Base-by-base conservation (phyloP, 208 protist genomes). In the Wallacemonas sp. region DNA sequence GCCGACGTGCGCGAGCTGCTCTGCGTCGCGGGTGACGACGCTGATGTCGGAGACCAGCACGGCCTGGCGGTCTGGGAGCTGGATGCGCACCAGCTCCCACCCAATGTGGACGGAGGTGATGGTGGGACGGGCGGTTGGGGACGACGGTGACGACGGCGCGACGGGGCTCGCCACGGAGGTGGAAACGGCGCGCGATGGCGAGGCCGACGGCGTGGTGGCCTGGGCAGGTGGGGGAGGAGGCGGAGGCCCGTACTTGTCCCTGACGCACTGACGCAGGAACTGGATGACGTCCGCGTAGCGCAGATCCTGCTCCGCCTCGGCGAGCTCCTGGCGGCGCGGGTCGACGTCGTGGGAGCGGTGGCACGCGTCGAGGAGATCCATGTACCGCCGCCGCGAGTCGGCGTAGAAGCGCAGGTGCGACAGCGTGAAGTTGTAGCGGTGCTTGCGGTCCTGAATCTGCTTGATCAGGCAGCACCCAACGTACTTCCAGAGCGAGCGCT, bases 361-460 rank as follows among this genome's bases (percentile, higher is more conserved):
- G 58, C 83, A 90, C 29, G 78, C 73, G 61, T 92, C 76, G 19
- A 95, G 68, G 1, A 95, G 76, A 34, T 68, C 64, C 57, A 95
- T 26, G 78, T 95, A 95, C 27, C 75, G 79, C 17, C 67, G 58
- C 5, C 89, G 81, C 1, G 86, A 77, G 26, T 83, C 56, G 0
- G 77, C 60, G 47, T 81, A 95, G 69, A 91, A 91, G 56, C 79
- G 66, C 3, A 95, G 41, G 48, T 95, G 79, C 17, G 85, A 87
- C 0, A 72, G 66, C 58, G 85, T 95, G 72, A 81, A 85, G 75
- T 95, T 95, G 74, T 82, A 93, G 11, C 86, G 81, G 56, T 76
- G 67, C 26, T 69, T 62, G 56, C 75, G 65, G 46, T 95, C 81
- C 11, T 76, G 81, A 24, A 92, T 41, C 21, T 80, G 60, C 32